Evolutionary conservation across 192 early-diverging fungal genomes (phyloP).

Genomic region (Gonapodya sp.): DNA sequence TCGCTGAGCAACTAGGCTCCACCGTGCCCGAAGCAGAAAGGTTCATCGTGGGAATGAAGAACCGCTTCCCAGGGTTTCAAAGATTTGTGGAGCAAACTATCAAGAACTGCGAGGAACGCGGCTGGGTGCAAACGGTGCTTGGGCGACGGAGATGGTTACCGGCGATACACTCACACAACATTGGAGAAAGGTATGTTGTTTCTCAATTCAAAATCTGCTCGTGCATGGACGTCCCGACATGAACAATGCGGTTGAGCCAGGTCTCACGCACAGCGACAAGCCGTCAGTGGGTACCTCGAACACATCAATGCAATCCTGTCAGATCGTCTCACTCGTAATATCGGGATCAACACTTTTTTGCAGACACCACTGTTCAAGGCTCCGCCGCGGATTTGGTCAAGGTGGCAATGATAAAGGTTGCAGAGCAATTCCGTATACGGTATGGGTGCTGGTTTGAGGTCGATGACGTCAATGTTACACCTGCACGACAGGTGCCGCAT

Average conservation of each 20-base stretch:
- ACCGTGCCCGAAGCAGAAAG: conserved; percentile 13
- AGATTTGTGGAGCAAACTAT: conserved; percentile 3
- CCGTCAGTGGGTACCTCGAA: conserved; percentile 18
- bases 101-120: conserved; percentile 16
- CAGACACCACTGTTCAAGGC: conserved; percentile 28
- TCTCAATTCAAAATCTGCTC: background rate
- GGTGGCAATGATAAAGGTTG: conserved; percentile 9
- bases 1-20: conserved; percentile 17
- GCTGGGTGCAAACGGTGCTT: conserved; percentile 25
- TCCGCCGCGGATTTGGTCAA: conserved; percentile 25
- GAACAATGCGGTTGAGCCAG: conserved; percentile 13
- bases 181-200: conserved; percentile 19
- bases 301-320: background rate
- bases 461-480: background rate
- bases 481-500: conserved; percentile 14
- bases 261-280: conserved; percentile 26
- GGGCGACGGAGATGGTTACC: conserved; percentile 21
- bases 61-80: background rate
- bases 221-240: conserved; percentile 14
- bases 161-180: conserved; percentile 20
- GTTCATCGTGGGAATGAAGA: conserved; percentile 16
- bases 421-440: background rate
- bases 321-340: background rate
- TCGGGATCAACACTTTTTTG: background rate
- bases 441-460: conserved; percentile 11